Percentiles rank a stretch among this genome's conserved stretches.
phyloP scores from a whole-genome alignment of 2,329 filamentous ascomycete species.

The Venturia aucupariae region DNA sequence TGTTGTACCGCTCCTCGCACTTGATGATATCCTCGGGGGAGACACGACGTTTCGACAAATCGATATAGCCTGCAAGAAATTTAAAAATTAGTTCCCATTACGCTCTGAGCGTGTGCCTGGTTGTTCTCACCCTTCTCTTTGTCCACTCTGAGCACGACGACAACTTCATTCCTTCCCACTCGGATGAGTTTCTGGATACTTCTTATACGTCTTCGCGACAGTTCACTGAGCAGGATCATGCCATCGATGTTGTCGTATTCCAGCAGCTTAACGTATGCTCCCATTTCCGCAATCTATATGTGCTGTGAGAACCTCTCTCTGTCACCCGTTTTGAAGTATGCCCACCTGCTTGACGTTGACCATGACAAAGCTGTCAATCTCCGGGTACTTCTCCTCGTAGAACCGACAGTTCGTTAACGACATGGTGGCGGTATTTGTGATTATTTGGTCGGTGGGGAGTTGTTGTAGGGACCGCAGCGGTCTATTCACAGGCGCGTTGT shows the following conservation, averaged over 20 bases:
- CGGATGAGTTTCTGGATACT: slow-evolving; percentile 98
- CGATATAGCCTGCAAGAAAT: slow-evolving; percentile 67
- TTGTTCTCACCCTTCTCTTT: slow-evolving; percentile 77
- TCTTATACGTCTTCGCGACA: slow-evolving; percentile 95
- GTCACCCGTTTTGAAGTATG: slow-evolving; percentile 13
- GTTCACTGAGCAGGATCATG: slow-evolving; percentile 97
- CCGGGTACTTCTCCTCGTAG: slow-evolving; percentile 95
- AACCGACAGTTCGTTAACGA: slow-evolving; percentile 95
- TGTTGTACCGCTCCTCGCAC: slow-evolving; percentile 99
- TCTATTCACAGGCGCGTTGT: background rate
- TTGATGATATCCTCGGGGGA: slow-evolving; percentile 96
- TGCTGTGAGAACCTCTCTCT: slow-evolving; percentile 2
- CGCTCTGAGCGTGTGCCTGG: background rate
- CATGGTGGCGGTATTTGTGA: slow-evolving; percentile 53
- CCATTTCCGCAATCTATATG: slow-evolving; percentile 92
- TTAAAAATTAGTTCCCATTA: background rate
- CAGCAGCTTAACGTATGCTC: slow-evolving; percentile 97
- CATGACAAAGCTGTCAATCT: slow-evolving; percentile 99
- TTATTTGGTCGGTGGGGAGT: background rate
- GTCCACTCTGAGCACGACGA: slow-evolving; percentile 96
- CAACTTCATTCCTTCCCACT: slow-evolving; percentile 95
- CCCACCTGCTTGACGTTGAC: slow-evolving; percentile 96
- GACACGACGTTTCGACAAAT: slow-evolving; percentile 96
- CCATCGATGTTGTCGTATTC: slow-evolving; percentile 99
- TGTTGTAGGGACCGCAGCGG: slow-evolving; percentile 2